A percentile compares a stretch with the other conserved stretches of the same genome.
phyloP scores from a whole-genome alignment of 2,329 filamentous ascomycete species.

The Apiospora saccharicola region DNA sequence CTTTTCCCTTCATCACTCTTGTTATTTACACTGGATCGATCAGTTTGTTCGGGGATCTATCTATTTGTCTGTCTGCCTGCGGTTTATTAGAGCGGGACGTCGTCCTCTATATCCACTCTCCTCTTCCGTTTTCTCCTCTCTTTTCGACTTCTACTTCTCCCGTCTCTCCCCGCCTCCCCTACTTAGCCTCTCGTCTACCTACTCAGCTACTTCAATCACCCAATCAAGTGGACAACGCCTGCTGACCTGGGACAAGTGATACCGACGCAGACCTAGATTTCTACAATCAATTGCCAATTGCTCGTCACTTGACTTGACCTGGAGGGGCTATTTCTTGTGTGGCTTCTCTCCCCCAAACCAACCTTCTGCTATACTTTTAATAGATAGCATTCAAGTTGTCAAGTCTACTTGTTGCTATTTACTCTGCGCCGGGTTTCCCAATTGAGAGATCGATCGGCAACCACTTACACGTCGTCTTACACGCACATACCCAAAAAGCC shows the following conservation, averaged over 20 bases:
- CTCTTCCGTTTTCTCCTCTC: slow-evolving; percentile 16
- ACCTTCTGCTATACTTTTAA: background rate
- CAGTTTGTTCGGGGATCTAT: background rate
- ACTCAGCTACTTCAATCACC: slow-evolving; percentile 11
- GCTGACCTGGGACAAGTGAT: slow-evolving; percentile 17
- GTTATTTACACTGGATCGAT: background rate
- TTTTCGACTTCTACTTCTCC: background rate
- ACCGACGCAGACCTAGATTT: background rate
- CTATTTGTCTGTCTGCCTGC: slow-evolving; percentile 4
- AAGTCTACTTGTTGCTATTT: background rate
- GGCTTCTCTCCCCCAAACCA: background rate
- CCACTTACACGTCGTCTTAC: background rate
- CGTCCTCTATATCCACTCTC: slow-evolving; percentile 26
- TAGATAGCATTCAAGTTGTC: background rate
- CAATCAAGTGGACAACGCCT: background rate
- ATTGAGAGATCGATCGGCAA: slow-evolving; percentile 11
- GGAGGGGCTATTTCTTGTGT: background rate
- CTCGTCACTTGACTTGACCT: background rate
- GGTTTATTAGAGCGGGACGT: background rate
- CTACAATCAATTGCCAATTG: background rate
- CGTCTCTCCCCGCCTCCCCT: background rate
- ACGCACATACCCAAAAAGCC: background rate
- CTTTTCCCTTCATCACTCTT: background rate
- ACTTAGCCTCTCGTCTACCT: background rate
- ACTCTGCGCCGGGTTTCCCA: background rate